phyloP scores from a whole-genome alignment of 345 rosid species.

The Populus simonii region DNA sequence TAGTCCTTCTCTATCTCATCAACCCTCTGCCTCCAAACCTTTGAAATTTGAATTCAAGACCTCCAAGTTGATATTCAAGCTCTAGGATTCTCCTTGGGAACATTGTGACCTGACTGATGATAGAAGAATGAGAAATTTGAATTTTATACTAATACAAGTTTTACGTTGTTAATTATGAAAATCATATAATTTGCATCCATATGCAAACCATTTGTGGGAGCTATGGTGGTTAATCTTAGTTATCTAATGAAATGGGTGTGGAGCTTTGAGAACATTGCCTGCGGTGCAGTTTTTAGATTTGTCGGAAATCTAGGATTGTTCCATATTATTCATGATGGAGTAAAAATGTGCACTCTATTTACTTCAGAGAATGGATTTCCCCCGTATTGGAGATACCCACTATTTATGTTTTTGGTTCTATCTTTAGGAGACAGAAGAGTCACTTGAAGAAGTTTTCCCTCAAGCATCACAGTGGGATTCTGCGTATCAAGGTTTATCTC shows the following conservation, averaged over 20 bases:
- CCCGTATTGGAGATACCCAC: neutral
- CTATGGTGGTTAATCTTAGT: neutral
- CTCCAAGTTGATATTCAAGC: neutral
- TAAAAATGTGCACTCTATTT: neutral
- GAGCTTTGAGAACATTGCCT: neutral
- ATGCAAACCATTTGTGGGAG: neutral
- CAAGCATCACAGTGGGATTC: slow-evolving; percentile 49
- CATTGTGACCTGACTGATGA: neutral
- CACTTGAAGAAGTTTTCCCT: slow-evolving; percentile 54
- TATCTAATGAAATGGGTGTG: neutral
- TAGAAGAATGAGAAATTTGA: neutral
- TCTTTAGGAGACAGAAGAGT: slow-evolving; percentile 61
- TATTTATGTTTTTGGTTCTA: slow-evolving; percentile 14
- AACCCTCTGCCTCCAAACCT: neutral
- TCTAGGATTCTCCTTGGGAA: neutral
- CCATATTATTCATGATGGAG: neutral
- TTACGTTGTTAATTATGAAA: neutral
- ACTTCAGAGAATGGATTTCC: neutral
- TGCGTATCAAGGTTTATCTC: slow-evolving; percentile 66
- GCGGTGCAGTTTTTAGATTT: neutral
- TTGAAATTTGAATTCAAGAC: neutral
- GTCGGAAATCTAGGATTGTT: neutral
- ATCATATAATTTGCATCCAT: neutral
- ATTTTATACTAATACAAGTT: neutral
- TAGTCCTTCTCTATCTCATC: neutral